A percentile compares a stretch with the other conserved stretches of the same genome.
phyloP scores from a whole-genome alignment of 2,329 filamentous ascomycete species.

The Anthostomella pinea region DNA sequence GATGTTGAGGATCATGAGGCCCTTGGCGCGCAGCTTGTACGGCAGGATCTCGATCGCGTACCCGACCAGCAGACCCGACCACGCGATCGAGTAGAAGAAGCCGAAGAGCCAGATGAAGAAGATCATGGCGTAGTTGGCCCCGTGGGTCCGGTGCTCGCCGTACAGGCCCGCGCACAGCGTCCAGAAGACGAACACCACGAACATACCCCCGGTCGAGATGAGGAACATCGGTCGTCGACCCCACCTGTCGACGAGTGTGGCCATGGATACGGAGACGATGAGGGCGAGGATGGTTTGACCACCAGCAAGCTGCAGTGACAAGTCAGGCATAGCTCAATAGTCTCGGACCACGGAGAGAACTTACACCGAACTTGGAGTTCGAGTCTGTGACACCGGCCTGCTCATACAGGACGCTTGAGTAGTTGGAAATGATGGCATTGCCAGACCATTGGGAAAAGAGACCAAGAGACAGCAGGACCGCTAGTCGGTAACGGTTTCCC shows the following conservation, averaged over 20 bases:
- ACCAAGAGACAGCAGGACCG: conserved; percentile 52
- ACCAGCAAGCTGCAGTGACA: conserved; percentile 39
- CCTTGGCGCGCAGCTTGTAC: conserved; percentile 49
- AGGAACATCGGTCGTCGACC: conserved; percentile 58
- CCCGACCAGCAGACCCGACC: conserved; percentile 55
- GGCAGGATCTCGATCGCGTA: conserved; percentile 52
- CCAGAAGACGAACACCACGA: conserved; percentile 50
- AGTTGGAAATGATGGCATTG: conserved; percentile 59
- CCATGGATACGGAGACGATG: conserved; percentile 49
- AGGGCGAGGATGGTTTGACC: conserved; percentile 51
- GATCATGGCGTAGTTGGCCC: conserved; percentile 41
- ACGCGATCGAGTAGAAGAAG: conserved; percentile 53
- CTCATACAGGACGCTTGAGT: conserved; percentile 51
- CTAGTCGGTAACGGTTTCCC: conserved; percentile 55
- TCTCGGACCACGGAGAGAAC: too few relatives aligned
- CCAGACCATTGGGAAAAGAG: conserved; percentile 60
- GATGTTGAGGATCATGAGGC: conserved; percentile 56
- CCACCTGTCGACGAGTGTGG: conserved; percentile 52
- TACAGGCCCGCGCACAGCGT: conserved; percentile 45
- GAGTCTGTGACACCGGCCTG: conserved; percentile 49
- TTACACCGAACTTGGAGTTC: conserved; percentile 43
- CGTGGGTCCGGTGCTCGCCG: conserved; percentile 36
- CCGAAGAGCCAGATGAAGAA: conserved; percentile 49
- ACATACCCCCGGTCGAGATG: conserved; percentile 40
- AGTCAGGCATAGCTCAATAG: conserved; percentile 23